These are phyloP conservation scores for Phytophthora pini DNA, from an alignment of 352 stramenopile species.

Conservation along the genomic window DNA sequence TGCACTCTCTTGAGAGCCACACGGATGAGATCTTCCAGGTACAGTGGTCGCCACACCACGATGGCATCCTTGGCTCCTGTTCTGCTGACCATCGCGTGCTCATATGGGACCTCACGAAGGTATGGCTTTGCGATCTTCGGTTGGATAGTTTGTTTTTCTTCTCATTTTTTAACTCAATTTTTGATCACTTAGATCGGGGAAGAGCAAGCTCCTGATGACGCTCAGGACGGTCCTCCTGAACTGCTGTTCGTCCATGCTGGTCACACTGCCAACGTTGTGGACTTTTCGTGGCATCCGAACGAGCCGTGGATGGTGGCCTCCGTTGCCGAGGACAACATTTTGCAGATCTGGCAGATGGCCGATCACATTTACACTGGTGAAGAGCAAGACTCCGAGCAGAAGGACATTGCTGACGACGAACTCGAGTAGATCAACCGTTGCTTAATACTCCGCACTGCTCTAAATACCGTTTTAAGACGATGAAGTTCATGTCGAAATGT, in stretches of 20 bases:
- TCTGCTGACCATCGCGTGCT: conserved; percentile 95
- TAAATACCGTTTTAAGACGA: background rate
- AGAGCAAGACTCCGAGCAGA: conserved; percentile 55
- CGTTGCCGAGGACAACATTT: conserved; percentile 98
- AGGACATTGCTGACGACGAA: conserved; percentile 70
- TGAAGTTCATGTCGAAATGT: background rate
- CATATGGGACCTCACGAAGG: conserved; percentile 96
- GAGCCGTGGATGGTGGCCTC: conserved; percentile 96
- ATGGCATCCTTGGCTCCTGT: conserved; percentile 96
- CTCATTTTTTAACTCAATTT: background rate
- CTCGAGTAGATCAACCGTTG: conserved; percentile 56
- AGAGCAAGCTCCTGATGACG: conserved; percentile 96
- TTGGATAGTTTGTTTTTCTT: too few relatives aligned
- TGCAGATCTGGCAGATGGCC: conserved; percentile 99
- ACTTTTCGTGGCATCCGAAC: conserved; percentile 97
- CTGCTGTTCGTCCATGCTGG: conserved; percentile 99
- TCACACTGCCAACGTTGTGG: conserved; percentile 97
- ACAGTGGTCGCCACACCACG: conserved; percentile 96
- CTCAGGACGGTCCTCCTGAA: conserved; percentile 97
- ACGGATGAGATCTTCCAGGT: conserved; percentile 97
- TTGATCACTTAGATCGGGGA: conserved; percentile 92
- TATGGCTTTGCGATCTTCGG: conserved; percentile 4
- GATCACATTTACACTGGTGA: conserved; percentile 97
- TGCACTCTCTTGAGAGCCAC: conserved; percentile 96
- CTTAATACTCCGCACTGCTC: too few relatives aligned